These are phyloP conservation scores for Sesbania bispinosa DNA, from an alignment of 306 rosid species.

Conservation along the genomic window DNA sequence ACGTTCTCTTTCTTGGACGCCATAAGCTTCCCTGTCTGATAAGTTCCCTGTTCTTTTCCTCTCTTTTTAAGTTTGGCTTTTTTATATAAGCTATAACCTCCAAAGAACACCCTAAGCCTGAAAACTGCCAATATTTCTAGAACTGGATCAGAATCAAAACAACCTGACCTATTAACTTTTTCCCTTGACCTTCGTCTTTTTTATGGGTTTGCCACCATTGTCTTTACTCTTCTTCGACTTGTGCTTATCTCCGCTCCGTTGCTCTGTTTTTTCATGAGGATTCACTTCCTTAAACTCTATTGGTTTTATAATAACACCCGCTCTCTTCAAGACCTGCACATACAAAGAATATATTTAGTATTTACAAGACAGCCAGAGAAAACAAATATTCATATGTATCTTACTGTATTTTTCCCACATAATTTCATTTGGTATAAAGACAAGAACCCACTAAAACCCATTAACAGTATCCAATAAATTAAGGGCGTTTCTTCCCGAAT, in stretches of 20 bases:
- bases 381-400: not conserved
- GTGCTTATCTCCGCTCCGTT: constrained; percentile 44
- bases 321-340: constrained; percentile 77
- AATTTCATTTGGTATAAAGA: not conserved
- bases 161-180: not conserved
- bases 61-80: too few relatives aligned
- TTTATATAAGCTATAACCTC: too few relatives aligned
- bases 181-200: constrained; percentile 33
- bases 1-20: too few relatives aligned
- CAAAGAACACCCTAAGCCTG: too few relatives aligned
- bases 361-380: not conserved
- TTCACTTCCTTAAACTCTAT: constrained; percentile 67
- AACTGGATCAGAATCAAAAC: constrained; percentile 14
- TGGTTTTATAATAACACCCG: constrained; percentile 80
- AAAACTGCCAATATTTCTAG: constrained; percentile 21
- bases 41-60: too few relatives aligned
- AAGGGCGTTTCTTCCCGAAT: not conserved
- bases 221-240: constrained; percentile 36
- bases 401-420: not conserved
- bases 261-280: constrained; percentile 48
- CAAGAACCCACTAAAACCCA: not conserved
- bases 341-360: not conserved
- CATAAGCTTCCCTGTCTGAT: too few relatives aligned
- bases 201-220: constrained; percentile 29
- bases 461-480: not conserved